Base-by-base conservation (phyloP, 2,329 filamentous ascomycete genomes). In the Cladorrhinum sp. region DNA sequence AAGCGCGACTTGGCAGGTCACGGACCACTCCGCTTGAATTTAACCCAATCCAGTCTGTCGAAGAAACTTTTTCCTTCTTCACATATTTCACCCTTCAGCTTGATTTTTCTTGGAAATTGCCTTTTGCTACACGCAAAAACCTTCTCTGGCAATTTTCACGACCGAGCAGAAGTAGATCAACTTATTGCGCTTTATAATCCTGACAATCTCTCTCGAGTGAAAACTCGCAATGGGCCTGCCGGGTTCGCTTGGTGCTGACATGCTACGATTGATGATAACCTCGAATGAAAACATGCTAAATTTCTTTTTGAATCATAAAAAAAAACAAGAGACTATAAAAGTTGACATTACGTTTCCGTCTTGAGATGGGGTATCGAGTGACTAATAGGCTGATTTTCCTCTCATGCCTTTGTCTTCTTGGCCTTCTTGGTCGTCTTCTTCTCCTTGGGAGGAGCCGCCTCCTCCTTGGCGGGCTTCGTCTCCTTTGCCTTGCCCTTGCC, bases 171-270 rank as follows among this genome's bases (percentile, higher is more conserved):
- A 84, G 83, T 76, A 86, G 82, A 86, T 66, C 60, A 76, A 75
- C 48, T 52, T 50, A 58, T 42, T 61, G 80, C 82, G 79, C 79
- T 84, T 85, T 80, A 84, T 83, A 85, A 86, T 86, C 82, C 80
- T 77, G 75, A 76, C 74, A 74, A 77, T 75, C 76, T 76, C 76
- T 76, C 79, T 77, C 72, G 62, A 71, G 70, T 70, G 70, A 67
- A 70, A 68, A 58, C 61, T 65, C 60, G 54, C 42, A 62, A 59
- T 57, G 79, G 77, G 79, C 77, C 77, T 76, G 73, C 75, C 77
- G 78, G 83, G 82, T 86, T 86, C 83, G 83, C 83, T 86, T 82
- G 82, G 82, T 74, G 82, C 82, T 78, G 73, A 85, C 81, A 86
- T 81, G 55, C 12, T 20, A n/a, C n/a, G n/a, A n/a, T n/a, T 36